Evolutionary conservation across 805 yeast genomes (phyloP).

Genomic region (Suhomyces tanzawaensis): DNA sequence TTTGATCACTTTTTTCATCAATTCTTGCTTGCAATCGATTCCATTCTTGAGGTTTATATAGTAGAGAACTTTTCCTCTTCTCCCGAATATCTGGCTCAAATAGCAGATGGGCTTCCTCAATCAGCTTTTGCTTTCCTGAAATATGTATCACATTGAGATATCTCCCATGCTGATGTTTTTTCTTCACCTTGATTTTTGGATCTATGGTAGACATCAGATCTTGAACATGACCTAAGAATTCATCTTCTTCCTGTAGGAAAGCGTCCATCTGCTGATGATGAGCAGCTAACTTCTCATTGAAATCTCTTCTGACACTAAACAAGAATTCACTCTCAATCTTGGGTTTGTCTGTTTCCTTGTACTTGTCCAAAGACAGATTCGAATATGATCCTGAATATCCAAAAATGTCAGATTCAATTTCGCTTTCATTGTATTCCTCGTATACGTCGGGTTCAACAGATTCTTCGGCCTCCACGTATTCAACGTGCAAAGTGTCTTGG

Average conservation of each 20-base stretch:
- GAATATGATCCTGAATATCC: slow-evolving; percentile 17
- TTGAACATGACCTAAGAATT: slow-evolving; percentile 19
- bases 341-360: slow-evolving; percentile 14
- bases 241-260: slow-evolving; percentile 25
- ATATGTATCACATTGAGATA: slow-evolving; percentile 47
- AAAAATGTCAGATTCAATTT: slow-evolving; percentile 3
- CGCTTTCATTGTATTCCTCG: slow-evolving; percentile 4
- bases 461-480: slow-evolving; percentile 8
- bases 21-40: slow-evolving; percentile 57
- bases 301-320: slow-evolving; percentile 36
- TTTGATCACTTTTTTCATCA: slow-evolving; percentile 44
- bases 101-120: slow-evolving; percentile 16
- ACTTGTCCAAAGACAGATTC: slow-evolving; percentile 19
- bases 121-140: slow-evolving; percentile 36
- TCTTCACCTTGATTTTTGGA: slow-evolving; percentile 25
- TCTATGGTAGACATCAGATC: slow-evolving; percentile 23
- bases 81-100: slow-evolving; percentile 25
- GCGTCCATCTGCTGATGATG: slow-evolving; percentile 33
- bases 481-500: slow-evolving; percentile 26
- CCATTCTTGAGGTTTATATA: slow-evolving; percentile 45
- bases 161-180: slow-evolving; percentile 29
- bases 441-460: neutral
- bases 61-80: slow-evolving; percentile 41
- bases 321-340: slow-evolving; percentile 8
- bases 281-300: slow-evolving; percentile 25